Evolutionary conservation across 2,329 filamentous ascomycete genomes (phyloP).

Genomic region (Reticulascus tulasneorum): DNA sequence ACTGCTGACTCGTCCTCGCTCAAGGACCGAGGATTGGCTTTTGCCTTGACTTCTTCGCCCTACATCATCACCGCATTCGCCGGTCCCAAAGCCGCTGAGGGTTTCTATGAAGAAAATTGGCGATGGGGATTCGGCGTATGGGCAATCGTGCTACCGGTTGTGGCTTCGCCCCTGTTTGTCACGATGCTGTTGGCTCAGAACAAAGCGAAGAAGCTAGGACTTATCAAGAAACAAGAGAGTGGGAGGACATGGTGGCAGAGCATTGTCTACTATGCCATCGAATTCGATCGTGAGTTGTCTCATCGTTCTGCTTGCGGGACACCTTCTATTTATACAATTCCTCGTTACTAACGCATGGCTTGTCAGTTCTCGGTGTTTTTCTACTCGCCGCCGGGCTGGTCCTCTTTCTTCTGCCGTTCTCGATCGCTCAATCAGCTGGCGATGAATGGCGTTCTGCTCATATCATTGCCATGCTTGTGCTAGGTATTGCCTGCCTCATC

Average conservation of each 20-base stretch:
- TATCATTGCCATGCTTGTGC: constrained; percentile 38
- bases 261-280: constrained; percentile 15
- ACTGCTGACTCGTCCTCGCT: constrained; percentile 27
- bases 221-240: constrained; percentile 13
- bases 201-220: constrained; percentile 11
- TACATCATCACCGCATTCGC: constrained; percentile 33
- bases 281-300: too few species aligned
- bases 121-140: constrained; percentile 48
- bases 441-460: constrained; percentile 35
- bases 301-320: too few species aligned
- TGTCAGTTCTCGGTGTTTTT: constrained; percentile 47
- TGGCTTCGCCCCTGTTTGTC: constrained; percentile 8
- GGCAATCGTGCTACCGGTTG: constrained; percentile 48
- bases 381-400: constrained; percentile 44
- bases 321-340: too few species aligned
- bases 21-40: constrained; percentile 26
- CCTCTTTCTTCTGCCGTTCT: constrained; percentile 55
- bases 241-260: constrained; percentile 8
- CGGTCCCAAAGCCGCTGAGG: constrained; percentile 20
- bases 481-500: constrained; percentile 9
- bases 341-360: too few species aligned
- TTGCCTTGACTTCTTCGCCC: constrained; percentile 26
- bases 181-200: constrained; percentile 12
- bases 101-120: constrained; percentile 21
- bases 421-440: constrained; percentile 39